These are phyloP conservation scores for Microbotryum scabiosae DNA, from an alignment of 1,284 basidiomycete species.

Conservation along the genomic window DNA sequence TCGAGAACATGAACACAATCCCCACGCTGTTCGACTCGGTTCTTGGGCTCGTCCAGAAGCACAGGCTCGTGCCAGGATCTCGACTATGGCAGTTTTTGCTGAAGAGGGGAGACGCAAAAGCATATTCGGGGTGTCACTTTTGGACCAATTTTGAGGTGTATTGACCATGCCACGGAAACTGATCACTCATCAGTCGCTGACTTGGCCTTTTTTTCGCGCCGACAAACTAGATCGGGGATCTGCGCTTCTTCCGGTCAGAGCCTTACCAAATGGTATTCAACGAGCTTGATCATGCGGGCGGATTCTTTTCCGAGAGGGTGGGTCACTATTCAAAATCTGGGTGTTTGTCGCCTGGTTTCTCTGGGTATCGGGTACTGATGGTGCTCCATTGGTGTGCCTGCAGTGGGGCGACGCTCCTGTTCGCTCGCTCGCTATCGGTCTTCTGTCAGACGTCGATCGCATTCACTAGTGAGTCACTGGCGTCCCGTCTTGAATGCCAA, in stretches of 20 bases:
- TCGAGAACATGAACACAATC: slow-evolving; percentile 40
- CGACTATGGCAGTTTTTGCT: slow-evolving; percentile 38
- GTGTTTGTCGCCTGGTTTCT: too few relatives aligned
- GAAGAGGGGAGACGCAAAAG: slow-evolving; percentile 17
- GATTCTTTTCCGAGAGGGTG: slow-evolving; percentile 34
- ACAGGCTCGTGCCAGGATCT: slow-evolving; percentile 31
- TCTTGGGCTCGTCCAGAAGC: slow-evolving; percentile 34
- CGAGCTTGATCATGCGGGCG: slow-evolving; percentile 39
- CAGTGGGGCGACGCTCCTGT: slow-evolving; percentile 44
- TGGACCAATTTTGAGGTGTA: slow-evolving; percentile 38
- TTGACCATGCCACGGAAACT: background rate
- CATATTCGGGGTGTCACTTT: slow-evolving; percentile 38
- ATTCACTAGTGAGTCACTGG: slow-evolving; percentile 29
- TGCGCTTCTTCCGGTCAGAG: slow-evolving; percentile 39
- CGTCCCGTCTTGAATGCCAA: too few relatives aligned
- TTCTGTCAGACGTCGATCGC: slow-evolving; percentile 20
- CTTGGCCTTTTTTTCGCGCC: background rate
- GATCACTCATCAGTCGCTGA: background rate
- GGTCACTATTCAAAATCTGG: background rate
- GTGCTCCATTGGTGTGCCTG: slow-evolving; percentile 1
- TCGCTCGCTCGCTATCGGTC: slow-evolving; percentile 37
- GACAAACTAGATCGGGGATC: slow-evolving; percentile 36
- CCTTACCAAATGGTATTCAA: slow-evolving; percentile 40
- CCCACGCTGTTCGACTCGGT: slow-evolving; percentile 38
- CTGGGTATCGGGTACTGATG: background rate